Base-by-base conservation (phyloP, 768 basidiomycete species). In the Rhizopogon vinicolor region DNA sequence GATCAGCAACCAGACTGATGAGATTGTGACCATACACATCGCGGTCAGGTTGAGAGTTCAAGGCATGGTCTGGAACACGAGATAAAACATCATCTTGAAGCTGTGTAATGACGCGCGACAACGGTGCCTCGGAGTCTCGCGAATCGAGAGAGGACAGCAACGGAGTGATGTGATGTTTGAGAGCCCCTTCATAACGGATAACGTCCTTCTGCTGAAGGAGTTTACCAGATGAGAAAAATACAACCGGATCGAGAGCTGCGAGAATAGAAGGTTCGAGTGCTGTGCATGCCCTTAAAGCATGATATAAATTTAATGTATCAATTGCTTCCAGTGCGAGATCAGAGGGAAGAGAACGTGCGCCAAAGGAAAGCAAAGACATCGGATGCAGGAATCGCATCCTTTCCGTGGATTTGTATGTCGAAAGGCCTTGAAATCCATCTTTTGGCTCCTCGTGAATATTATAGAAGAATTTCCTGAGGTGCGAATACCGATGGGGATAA, bases 401-500 rank as follows among this genome's bases (percentile, higher is more conserved):
- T 13, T 65, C 63, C 0, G 76, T 78, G 22, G 72, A 64, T 56
- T 68, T 53, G 58, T 79, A 68, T 0, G 68, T 50, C 12, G 63
- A 49, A 29, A 85, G 62, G 12, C 78, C 40, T 51, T 58, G 68
- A 78, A 82, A 46, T n/a, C 16, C 5, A 37, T 14, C 14, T 18
- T 44, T 19, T 1, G 62, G 62, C 40, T 52, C 16, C 19, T 63
- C 55, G 28, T 70, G 57, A 1, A 76, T 65, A 37, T 73, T 64
- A 61, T 87, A 89, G 55, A 71, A 75, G 63, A 79, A 87, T 65
- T 89, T 89, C 43, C 88, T 79, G 2, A 89, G 76, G 59, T 88
- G 86, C 3, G 86, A 88, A 64, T 87, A 89, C 10, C 87, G 81
- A 66, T 88, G 82, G 1, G 78, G 80, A 64, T 87, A 83, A 52